A percentile compares a stretch with the other conserved stretches of the same genome.
Conservation (phyloP, 768 basidiomycete genomes). For the Lepiota brunneoincarnata region DNA sequence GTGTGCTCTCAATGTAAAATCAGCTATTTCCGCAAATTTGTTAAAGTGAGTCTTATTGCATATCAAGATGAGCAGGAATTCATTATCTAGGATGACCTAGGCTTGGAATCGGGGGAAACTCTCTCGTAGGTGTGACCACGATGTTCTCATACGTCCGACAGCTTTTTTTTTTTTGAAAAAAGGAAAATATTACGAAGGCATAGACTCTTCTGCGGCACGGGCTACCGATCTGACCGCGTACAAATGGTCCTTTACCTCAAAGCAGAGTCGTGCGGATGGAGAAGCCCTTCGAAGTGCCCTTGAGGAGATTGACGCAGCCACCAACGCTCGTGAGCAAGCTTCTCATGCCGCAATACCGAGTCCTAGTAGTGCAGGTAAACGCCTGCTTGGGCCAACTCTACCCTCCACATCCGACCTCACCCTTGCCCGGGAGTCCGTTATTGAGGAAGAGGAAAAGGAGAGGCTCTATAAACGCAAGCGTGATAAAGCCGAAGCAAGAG, state of each 20-base stretch:
- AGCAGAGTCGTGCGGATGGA: slow-evolving; percentile 54
- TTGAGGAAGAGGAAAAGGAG: slow-evolving; percentile 51
- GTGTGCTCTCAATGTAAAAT: slow-evolving; percentile 27
- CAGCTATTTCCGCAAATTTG: slow-evolving; percentile 92
- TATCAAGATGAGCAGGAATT: neutral
- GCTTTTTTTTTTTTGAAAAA: no score
- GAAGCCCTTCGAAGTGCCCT: slow-evolving; percentile 58
- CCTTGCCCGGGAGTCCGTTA: slow-evolving; percentile 60
- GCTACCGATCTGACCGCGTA: slow-evolving; percentile 76
- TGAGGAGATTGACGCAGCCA: slow-evolving; percentile 54
- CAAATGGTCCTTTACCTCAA: slow-evolving; percentile 85
- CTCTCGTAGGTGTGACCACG: slow-evolving; percentile 45
- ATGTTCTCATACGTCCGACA: neutral
- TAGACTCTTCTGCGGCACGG: slow-evolving; percentile 50
- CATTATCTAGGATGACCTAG: slow-evolving; percentile 27
- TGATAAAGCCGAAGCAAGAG: slow-evolving; percentile 61
- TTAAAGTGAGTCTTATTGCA: slow-evolving; percentile 50
- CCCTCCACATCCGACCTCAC: slow-evolving; percentile 69
- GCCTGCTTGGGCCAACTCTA: slow-evolving; percentile 61
- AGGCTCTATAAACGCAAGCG: slow-evolving; percentile 62
- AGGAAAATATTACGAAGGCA: slow-evolving; percentile 46
- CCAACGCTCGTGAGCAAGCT: slow-evolving; percentile 28
- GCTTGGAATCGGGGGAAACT: slow-evolving; percentile 84
- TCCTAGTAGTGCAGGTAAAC: slow-evolving; percentile 19
- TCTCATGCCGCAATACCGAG: slow-evolving; percentile 20